These are phyloP conservation scores for Zasmidium cellare DNA, from an alignment of 2,329 filamentous ascomycete genomes.

Conservation along the genomic window DNA sequence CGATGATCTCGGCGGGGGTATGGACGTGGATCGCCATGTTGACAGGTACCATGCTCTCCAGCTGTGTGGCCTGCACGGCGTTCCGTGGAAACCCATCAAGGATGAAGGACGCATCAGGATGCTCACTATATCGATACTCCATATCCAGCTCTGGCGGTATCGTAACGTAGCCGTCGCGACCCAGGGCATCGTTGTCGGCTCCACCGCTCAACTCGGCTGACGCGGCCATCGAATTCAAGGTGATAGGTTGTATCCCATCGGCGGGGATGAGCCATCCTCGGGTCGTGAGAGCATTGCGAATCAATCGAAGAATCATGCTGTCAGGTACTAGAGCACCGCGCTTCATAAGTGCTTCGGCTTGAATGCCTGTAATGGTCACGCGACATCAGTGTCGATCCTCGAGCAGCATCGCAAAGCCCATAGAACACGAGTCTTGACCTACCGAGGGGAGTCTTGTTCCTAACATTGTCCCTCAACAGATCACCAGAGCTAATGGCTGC, in stretches of 20 bases:
- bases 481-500: constrained; percentile 93
- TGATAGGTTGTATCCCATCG: constrained; percentile 45
- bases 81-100: constrained; percentile 96
- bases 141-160: constrained; percentile 31
- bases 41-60: constrained; percentile 85
- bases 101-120: constrained; percentile 83
- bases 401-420: not conserved
- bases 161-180: constrained; percentile 46
- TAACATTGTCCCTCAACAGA: constrained; percentile 87
- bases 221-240: constrained; percentile 41
- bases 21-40: constrained; percentile 87
- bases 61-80: constrained; percentile 71
- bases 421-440: constrained; percentile 32
- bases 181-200: constrained; percentile 5
- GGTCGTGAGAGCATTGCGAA: constrained; percentile 81
- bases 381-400: constrained; percentile 11
- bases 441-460: constrained; percentile 83
- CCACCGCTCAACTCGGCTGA: constrained; percentile 30
- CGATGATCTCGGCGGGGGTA: constrained; percentile 82
- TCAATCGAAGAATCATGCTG: constrained; percentile 85
- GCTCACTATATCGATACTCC: constrained; percentile 57
- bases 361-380: constrained; percentile 64
- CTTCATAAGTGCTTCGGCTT: constrained; percentile 87
- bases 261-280: constrained; percentile 72
- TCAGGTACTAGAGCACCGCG: constrained; percentile 88